Evolutionary conservation across 1,139 yeast genomes (phyloP), one percentile per base, ranked within the genome.

Genomic region (Casaregolazyma lundiana): DNA sequence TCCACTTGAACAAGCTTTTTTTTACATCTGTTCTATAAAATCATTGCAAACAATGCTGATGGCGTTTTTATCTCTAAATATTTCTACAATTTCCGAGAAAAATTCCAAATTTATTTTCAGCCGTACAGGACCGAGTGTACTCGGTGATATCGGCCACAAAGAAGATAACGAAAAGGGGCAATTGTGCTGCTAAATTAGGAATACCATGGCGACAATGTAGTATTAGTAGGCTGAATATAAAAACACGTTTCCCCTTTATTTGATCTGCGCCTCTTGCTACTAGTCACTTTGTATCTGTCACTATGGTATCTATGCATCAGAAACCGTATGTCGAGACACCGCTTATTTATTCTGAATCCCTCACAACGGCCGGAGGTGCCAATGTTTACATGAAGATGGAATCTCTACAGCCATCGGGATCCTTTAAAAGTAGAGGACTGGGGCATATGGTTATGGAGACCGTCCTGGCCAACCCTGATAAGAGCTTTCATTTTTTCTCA

Each of bases 391-490:
- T 81, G 52, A 83, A 83, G 59, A 75, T 78, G 52, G 90, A 83
- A 57, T 69, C 68, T 43, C 70, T 78, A 39, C 90, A 83, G 56
- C 89, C 89, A 1, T 74, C 84, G 7, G 89, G 89, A 1, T 77
- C 84, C 40, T 83, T 83, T 69, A 83, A 83, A 58, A 70, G 82
- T 19, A 69, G 90, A 9, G 71, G 70, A 1, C 57, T 67, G 11
- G 70, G 70, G 9, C 57, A 63, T 49, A 59, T 65, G 18, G 66
- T 67, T 18, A 52, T 60, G 45, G 55, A 59, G 41, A 60, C 65
- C 0, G 50, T 64, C 20, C 32, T 47, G 15, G 53, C 54, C 1
- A 60, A 63, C 3, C 53, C 52, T 15, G 62, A 48, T 4, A 53
- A 58, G 19, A 58, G 62, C 41, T 71, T 77, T 30, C 75, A 73